These are phyloP conservation scores for Wickerhamomyces queroliae DNA, from an alignment of 805 yeast genomes.

Conservation along the genomic window DNA sequence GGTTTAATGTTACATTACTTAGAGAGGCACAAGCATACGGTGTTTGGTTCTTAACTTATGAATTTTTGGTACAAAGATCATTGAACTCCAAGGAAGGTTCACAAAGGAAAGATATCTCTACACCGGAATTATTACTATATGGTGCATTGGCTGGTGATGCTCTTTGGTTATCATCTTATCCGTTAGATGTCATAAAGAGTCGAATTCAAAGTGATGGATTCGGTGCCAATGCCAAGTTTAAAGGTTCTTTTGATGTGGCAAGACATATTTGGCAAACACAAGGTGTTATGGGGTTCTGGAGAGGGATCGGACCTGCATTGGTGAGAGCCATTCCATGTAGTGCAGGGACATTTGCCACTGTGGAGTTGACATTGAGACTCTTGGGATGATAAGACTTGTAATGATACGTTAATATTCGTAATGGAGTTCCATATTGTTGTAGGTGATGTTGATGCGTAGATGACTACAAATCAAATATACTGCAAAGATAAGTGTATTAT, in stretches of 20 bases:
- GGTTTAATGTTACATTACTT: conserved; percentile 71
- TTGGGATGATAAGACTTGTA: conserved; percentile 10
- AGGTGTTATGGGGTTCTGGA: conserved; percentile 54
- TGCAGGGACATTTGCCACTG: conserved; percentile 76
- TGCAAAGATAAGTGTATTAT: too few species aligned
- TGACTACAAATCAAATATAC: too few species aligned
- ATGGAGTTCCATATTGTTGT: too few species aligned
- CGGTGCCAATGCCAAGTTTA: conserved; percentile 36
- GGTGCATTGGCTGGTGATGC: conserved; percentile 93
- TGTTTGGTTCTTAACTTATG: conserved; percentile 83
- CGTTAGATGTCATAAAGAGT: conserved; percentile 88
- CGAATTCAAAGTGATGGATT: conserved; percentile 67
- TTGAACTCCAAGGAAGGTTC: conserved; percentile 26
- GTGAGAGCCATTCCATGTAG: conserved; percentile 59
- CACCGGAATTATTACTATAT: conserved; percentile 77
- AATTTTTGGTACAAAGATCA: conserved; percentile 64
- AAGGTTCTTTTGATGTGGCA: conserved; percentile 35
- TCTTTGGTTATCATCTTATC: conserved; percentile 81
- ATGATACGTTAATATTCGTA: neutral
- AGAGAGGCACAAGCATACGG: conserved; percentile 92
- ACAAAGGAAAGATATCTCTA: conserved; percentile 66
- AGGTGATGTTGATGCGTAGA: too few species aligned
- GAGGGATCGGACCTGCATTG: conserved; percentile 55
- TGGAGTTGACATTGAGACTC: conserved; percentile 55
- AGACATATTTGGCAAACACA: conserved; percentile 22